phyloP scores from a whole-genome alignment of 192 early-diverging fungal genomes.

The Coemansia sp. region DNA sequence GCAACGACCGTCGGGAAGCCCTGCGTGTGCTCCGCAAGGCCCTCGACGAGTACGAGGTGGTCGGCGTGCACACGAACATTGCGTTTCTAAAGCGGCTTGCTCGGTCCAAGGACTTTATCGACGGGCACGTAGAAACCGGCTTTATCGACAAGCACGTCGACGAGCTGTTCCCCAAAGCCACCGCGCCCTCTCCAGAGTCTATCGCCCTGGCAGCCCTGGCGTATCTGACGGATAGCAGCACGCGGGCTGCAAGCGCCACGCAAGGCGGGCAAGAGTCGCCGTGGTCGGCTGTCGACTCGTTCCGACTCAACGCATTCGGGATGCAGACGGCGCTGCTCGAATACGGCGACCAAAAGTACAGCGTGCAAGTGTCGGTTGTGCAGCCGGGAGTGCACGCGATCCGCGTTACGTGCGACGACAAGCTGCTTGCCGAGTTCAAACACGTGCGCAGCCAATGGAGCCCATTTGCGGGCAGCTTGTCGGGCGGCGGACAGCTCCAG shows the following conservation, averaged over 20 bases:
- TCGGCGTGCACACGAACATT: conserved; percentile 91
- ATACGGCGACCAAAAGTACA: conserved; percentile 24
- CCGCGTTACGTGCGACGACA: conserved; percentile 3
- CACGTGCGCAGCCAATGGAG: conserved; percentile 23
- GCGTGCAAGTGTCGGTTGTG: conserved; percentile 17
- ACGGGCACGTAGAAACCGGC: conserved; percentile 89
- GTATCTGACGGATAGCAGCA: conserved; percentile 35
- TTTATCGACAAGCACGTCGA: conserved; percentile 81
- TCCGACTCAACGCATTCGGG: conserved; percentile 49
- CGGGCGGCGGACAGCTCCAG: conserved; percentile 55
- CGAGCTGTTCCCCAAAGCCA: conserved; percentile 57
- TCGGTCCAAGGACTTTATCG: conserved; percentile 76
- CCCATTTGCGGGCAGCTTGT: conserved; percentile 28
- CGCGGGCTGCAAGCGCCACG: conserved; percentile 3
- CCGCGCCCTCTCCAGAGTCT: conserved; percentile 28
- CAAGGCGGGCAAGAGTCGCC: conserved; percentile 21
- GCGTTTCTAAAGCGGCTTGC: conserved; percentile 81
- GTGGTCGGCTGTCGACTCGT: conserved; percentile 46
- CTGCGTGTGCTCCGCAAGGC: conserved; percentile 77
- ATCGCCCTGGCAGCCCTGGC: conserved; percentile 71
- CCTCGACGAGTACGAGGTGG: conserved; percentile 83
- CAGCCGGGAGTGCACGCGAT: conserved; percentile 18
- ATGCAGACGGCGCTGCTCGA: conserved; percentile 19
- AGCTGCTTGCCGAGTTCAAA: conserved; percentile 9
- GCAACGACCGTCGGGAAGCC: conserved; percentile 77